Evolutionary conservation across 371 early-diverging fungal species (phyloP).

Genomic region (Nosema granulosis): DNA sequence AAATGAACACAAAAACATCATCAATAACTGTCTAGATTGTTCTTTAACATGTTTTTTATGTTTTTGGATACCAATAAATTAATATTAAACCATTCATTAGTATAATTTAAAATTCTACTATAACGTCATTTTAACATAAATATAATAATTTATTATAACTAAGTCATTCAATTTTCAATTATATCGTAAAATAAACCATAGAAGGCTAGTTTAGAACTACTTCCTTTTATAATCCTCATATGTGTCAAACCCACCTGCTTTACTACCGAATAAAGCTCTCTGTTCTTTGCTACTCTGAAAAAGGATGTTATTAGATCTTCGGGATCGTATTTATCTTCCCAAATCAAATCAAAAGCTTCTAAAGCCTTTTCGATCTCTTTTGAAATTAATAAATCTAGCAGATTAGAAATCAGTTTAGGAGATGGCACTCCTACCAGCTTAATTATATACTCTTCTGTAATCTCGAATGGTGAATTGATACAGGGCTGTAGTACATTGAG

Average conservation of each 20-base stretch:
- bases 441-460: conserved; percentile 40
- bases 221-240: conserved; percentile 53
- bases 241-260: conserved; percentile 49
- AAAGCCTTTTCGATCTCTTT: conserved; percentile 49
- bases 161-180: conserved; percentile 18
- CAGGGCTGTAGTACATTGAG: conserved; percentile 83
- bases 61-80: no score
- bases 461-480: background rate
- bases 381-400: conserved; percentile 26
- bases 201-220: conserved; percentile 55
- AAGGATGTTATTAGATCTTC: conserved; percentile 57
- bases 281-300: conserved; percentile 57
- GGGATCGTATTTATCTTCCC: conserved; percentile 58
- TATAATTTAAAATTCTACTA: no score
- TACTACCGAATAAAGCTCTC: conserved; percentile 53
- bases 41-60: no score
- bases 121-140: no score
- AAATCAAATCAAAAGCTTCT: conserved; percentile 49
- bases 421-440: conserved; percentile 61
- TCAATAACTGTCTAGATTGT: no score
- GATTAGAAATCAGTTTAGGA: conserved; percentile 39
- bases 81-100: no score
- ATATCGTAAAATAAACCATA: conserved; percentile 61
- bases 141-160: no score
- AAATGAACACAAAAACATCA: no score